These are phyloP conservation scores for Naematelia encephala DNA, from an alignment of 768 basidiomycete genomes.

Conservation along the genomic window DNA sequence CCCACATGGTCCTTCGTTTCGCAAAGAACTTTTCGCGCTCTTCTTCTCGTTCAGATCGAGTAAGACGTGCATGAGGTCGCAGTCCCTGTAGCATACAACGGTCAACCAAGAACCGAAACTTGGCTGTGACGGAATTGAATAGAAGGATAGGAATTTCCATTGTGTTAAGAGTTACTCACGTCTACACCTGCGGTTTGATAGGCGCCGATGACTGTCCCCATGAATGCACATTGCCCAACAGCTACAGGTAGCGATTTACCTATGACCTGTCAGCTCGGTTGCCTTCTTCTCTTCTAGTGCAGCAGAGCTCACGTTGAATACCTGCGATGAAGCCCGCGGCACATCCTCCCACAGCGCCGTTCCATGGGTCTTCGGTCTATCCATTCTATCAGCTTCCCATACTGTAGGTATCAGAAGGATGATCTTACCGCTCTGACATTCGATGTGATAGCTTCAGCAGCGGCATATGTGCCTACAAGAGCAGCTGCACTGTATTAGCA, in stretches of 20 bases:
- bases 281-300: too few species aligned
- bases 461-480: constrained; percentile 81
- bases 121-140: background rate
- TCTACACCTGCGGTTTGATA: constrained; percentile 71
- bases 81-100: constrained; percentile 15
- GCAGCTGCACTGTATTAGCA: constrained; percentile 59
- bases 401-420: background rate
- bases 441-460: constrained; percentile 73
- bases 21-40: constrained; percentile 81
- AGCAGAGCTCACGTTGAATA: constrained; percentile 70
- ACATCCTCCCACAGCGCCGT: constrained; percentile 81
- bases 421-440: constrained; percentile 62
- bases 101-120: constrained; percentile 18
- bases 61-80: background rate
- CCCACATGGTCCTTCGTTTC: constrained; percentile 45
- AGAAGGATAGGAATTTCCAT: too few species aligned
- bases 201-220: constrained; percentile 75
- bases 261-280: constrained; percentile 43
- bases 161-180: constrained; percentile 26
- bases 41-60: constrained; percentile 59
- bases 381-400: constrained; percentile 15
- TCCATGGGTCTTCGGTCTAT: constrained; percentile 66
- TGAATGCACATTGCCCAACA: constrained; percentile 69
- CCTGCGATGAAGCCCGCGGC: constrained; percentile 91
- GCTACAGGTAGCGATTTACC: constrained; percentile 81